Conservation (phyloP, 352 stramenopile species). For the Globisporangium canariense region DNA sequence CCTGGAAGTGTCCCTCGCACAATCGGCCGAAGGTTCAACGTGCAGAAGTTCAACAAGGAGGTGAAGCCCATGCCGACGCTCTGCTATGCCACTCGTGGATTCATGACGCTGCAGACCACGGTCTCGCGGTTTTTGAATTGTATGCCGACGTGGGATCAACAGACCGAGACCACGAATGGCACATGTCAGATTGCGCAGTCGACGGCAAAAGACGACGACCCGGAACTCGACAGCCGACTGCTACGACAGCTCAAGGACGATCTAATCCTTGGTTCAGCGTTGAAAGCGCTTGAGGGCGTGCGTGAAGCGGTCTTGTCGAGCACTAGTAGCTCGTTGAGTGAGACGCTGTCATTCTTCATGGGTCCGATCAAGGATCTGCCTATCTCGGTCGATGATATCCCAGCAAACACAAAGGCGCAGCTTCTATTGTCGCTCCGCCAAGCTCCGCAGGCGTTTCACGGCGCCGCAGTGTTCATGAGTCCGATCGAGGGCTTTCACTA, state of each 20-base stretch:
- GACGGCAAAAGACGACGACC: conserved; percentile 20
- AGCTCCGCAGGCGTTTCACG: conserved; percentile 60
- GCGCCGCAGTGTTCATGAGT: conserved; percentile 38
- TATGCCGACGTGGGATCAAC: conserved; percentile 46
- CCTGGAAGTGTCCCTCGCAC: conserved; percentile 48
- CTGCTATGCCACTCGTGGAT: conserved; percentile 56
- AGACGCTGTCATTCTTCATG: conserved; percentile 9
- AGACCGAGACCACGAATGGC: conserved; percentile 23
- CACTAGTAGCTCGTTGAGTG: not conserved
- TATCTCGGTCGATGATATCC: conserved; percentile 14
- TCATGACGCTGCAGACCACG: conserved; percentile 71
- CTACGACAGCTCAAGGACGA: conserved; percentile 48
- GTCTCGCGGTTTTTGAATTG: conserved; percentile 70
- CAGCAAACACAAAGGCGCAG: conserved; percentile 23
- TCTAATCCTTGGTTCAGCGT: conserved; percentile 43
- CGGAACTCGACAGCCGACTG: conserved; percentile 32
- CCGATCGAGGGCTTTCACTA: conserved; percentile 55
- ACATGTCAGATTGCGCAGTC: conserved; percentile 46
- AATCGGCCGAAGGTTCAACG: conserved; percentile 10
- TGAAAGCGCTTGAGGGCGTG: conserved; percentile 16
- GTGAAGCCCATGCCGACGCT: conserved; percentile 25
- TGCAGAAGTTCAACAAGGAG: conserved; percentile 23
- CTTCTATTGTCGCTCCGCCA: conserved; percentile 51
- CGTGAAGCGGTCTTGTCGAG: not conserved
- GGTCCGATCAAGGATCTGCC: conserved; percentile 17